Conservation (phyloP, 2,329 filamentous ascomycete species). For the Dendryphion nanum region DNA sequence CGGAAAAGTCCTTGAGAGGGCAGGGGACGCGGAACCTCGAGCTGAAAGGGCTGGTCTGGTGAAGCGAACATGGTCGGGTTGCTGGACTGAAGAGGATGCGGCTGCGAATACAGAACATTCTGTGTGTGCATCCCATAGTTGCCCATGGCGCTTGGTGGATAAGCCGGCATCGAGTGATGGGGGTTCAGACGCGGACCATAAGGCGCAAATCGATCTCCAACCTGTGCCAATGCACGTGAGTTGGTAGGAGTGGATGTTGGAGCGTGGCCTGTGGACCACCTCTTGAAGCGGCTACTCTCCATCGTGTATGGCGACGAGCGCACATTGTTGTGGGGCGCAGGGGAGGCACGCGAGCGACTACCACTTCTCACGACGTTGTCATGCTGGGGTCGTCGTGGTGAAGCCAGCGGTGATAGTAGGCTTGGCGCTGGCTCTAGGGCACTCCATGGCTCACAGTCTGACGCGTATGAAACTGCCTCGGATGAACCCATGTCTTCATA, state of each 20-base stretch:
- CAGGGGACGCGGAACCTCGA: slow-evolving; percentile 56
- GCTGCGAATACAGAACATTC: slow-evolving; percentile 38
- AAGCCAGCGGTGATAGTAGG: slow-evolving; percentile 70
- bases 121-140: slow-evolving; percentile 33
- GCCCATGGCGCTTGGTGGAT: slow-evolving; percentile 30
- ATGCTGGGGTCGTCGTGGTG: slow-evolving; percentile 65
- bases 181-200: slow-evolving; percentile 58
- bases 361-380: slow-evolving; percentile 45
- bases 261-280: slow-evolving; percentile 69
- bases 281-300: slow-evolving; percentile 65
- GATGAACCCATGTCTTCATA: slow-evolving; percentile 72
- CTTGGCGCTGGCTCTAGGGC: slow-evolving; percentile 67
- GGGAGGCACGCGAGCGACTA: slow-evolving; percentile 69
- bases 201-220: slow-evolving; percentile 61
- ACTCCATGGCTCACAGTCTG: slow-evolving; percentile 62
- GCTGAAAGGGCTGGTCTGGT: slow-evolving; percentile 52
- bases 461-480: slow-evolving; percentile 62
- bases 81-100: slow-evolving; percentile 56
- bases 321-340: slow-evolving; percentile 66
- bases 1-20: slow-evolving; percentile 73
- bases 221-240: slow-evolving; percentile 54
- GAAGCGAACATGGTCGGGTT: slow-evolving; percentile 45
- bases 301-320: slow-evolving; percentile 70
- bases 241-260: slow-evolving; percentile 61
- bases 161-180: slow-evolving; percentile 40